These are phyloP conservation scores for Flaveria bidentis DNA, from an alignment of 129 eudicot species.

Conservation along the genomic window DNA sequence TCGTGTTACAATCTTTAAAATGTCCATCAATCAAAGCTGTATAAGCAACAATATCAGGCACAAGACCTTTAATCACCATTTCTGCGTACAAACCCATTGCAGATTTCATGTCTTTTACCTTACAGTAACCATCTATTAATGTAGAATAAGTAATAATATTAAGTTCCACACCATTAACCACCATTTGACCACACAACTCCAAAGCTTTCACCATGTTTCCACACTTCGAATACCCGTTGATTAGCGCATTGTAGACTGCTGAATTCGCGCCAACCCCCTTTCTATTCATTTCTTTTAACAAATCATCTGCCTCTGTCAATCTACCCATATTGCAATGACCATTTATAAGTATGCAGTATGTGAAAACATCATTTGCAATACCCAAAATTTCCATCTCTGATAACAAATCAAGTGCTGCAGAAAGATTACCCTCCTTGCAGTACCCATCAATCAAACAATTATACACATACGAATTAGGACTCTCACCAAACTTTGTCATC, in stretches of 20 bases:
- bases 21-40: slow-evolving; percentile 78
- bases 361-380: slow-evolving; percentile 58
- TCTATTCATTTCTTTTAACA: slow-evolving; percentile 53
- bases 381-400: slow-evolving; percentile 60
- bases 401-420: slow-evolving; percentile 45
- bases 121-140: slow-evolving; percentile 73
- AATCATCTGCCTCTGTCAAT: slow-evolving; percentile 55
- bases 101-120: slow-evolving; percentile 55
- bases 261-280: slow-evolving; percentile 48
- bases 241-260: slow-evolving; percentile 64
- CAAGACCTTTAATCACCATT: slow-evolving; percentile 72
- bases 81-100: slow-evolving; percentile 81
- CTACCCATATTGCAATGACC: slow-evolving; percentile 57
- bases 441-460: slow-evolving; percentile 73
- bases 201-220: slow-evolving; percentile 68
- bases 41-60: slow-evolving; percentile 72
- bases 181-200: slow-evolving; percentile 73
- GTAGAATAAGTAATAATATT: slow-evolving; percentile 68
- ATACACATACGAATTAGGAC: slow-evolving; percentile 61
- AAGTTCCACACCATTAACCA: slow-evolving; percentile 57
- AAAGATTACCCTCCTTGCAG: slow-evolving; percentile 52
- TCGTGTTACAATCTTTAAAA: slow-evolving; percentile 60
- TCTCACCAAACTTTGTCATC: slow-evolving; percentile 63
- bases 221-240: slow-evolving; percentile 56
- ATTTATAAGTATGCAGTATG: slow-evolving; percentile 65